Evolutionary conservation across 176 grass and related monocot genomes (phyloP), one percentile per base, ranked within the genome.

Genomic region (Cymbopogon citratus): DNA sequence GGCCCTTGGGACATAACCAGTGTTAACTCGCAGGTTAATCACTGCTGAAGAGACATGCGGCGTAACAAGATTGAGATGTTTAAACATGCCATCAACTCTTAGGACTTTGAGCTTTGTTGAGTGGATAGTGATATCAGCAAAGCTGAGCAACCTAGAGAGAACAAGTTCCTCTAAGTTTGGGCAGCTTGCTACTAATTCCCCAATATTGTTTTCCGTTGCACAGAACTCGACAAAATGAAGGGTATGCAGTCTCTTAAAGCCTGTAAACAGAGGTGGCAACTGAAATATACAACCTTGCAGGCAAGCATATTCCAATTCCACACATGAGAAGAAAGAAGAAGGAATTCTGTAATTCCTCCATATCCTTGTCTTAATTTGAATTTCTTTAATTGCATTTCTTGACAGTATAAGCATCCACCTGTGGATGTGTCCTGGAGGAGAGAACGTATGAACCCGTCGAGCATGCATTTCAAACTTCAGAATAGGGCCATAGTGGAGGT

Each of bases 371-470:
- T 25, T 29, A 39, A 85, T 21, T 23, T 71, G 57, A 14, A 90
- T 40, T 43, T 83, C 49, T 26, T 75, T 77, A 48, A 85, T 73
- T 70, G 33, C 63, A 70, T 93, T 93, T 90, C 88, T 93, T 39
- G 88, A 93, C 78, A 93, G 66, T 19, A 85, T 64, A 67, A 68
- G 57, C 44, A 88, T 83, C 81, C 91, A 88, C 21, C 85, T 72
- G 26, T 73, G 31, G 28, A 90, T 74, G 56, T 86, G 46, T 33
- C 79, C 85, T 87, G 16, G 29, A 49, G 29, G 19, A 5, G 65
- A 87, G 51, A 87, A 52, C 39, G 36, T 52, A 63, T 82, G 29
- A 71, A 51, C 44, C n/a, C 18, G 23, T 18, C 5, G 3, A 2
- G 56, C 69, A 38, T 85, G 15, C 49, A 92, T 39, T 25, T 78